Evolutionary conservation across 257 asterid genomes (phyloP).

Genomic region (Solanum sejunctum): DNA sequence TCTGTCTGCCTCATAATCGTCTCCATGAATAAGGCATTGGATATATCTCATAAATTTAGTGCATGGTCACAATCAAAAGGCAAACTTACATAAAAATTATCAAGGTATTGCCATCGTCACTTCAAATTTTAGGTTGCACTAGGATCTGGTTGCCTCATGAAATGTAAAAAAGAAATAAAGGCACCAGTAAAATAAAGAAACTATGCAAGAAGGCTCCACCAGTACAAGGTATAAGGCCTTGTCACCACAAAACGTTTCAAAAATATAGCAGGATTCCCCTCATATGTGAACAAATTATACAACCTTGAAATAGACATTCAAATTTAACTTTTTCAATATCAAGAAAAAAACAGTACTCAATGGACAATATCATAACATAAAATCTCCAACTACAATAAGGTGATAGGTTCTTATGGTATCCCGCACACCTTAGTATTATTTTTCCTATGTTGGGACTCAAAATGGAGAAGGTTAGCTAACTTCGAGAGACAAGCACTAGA

Average conservation of each 20-base stretch:
- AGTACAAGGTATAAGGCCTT: not conserved
- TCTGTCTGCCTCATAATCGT: constrained; percentile 43
- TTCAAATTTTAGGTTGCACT: not conserved
- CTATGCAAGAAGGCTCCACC: not conserved
- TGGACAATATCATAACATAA: not conserved
- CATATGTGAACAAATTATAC: not conserved
- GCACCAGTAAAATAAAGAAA: not conserved
- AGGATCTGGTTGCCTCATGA: not conserved
- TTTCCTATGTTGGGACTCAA: not conserved
- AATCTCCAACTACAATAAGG: not conserved
- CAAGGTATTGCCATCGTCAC: not conserved
- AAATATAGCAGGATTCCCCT: not conserved
- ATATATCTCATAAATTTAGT: not conserved
- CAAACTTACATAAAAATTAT: not conserved
- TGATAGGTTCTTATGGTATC: not conserved
- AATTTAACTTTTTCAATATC: not conserved
- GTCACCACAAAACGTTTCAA: not conserved
- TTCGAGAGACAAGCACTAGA: not conserved
- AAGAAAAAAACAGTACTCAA: not conserved
- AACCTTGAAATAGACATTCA: not conserved
- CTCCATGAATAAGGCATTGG: not conserved
- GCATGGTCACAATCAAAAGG: not conserved
- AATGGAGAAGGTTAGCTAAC: not conserved
- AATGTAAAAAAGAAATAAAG: not conserved
- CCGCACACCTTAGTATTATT: not conserved